Percentiles rank a stretch among this genome's conserved stretches.
These are phyloP conservation scores for Ascoidea tarda DNA, from an alignment of 805 yeast species.

Conservation along the genomic window DNA sequence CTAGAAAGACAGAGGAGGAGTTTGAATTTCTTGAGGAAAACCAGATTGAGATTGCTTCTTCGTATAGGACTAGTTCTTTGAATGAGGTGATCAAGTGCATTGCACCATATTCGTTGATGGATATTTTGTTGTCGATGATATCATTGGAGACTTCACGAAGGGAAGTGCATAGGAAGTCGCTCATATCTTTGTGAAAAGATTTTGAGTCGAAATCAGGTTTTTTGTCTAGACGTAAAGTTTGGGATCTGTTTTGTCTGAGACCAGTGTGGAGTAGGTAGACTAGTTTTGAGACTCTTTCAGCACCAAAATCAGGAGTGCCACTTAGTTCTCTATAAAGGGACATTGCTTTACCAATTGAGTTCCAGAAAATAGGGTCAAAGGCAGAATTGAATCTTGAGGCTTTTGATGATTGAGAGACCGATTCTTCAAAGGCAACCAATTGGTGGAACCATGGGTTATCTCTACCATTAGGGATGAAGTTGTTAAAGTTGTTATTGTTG, in stretches of 20 bases:
- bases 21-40: constrained; percentile 36
- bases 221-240: constrained; percentile 38
- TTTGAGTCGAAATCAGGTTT: constrained; percentile 48
- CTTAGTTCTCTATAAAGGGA: constrained; percentile 32
- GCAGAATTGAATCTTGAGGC: constrained; percentile 14
- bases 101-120: constrained; percentile 37
- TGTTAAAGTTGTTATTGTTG: constrained; percentile 11
- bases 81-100: constrained; percentile 43
- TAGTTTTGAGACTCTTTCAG: constrained; percentile 31
- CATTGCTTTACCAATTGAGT: constrained; percentile 35
- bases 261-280: constrained; percentile 41
- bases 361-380: constrained; percentile 34
- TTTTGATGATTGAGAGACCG: constrained; percentile 19
- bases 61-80: constrained; percentile 43
- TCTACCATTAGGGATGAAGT: constrained; percentile 11
- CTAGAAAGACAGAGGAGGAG: constrained; percentile 32
- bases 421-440: constrained; percentile 37
- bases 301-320: constrained; percentile 31
- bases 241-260: constrained; percentile 38
- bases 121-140: constrained; percentile 27
- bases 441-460: constrained; percentile 36
- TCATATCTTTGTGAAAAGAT: constrained; percentile 40
- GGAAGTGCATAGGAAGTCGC: constrained; percentile 32
- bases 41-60: constrained; percentile 62
- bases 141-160: constrained; percentile 38